A percentile compares a stretch with the other conserved stretches of the same genome.
These are phyloP conservation scores for Musa itinerans DNA, from an alignment of 176 grass and related monocot genomes.

Conservation along the genomic window DNA sequence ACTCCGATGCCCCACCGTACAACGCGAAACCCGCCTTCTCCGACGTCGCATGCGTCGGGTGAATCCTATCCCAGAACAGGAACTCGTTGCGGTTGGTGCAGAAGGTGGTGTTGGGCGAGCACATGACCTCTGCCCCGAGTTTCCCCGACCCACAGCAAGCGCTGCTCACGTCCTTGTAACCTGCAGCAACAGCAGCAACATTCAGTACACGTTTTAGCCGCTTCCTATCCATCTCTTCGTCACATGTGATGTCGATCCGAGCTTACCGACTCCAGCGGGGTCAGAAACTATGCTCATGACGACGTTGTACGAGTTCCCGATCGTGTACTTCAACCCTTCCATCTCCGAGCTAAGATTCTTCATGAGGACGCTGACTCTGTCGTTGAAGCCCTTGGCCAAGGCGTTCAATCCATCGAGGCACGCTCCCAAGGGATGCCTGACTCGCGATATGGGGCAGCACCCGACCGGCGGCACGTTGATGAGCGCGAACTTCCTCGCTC, in stretches of 20 bases:
- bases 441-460: conserved; percentile 35
- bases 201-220: too few species aligned
- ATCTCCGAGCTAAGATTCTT: conserved; percentile 10
- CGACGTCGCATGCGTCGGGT: conserved; percentile 32
- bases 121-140: conserved; percentile 8
- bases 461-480: conserved; percentile 43
- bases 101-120: conserved; percentile 14
- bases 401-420: conserved; percentile 34
- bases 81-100: conserved; percentile 25
- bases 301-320: conserved; percentile 31
- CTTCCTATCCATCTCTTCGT: too few species aligned
- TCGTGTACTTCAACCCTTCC: conserved; percentile 40
- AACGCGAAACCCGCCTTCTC: conserved; percentile 34
- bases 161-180: conserved; percentile 27
- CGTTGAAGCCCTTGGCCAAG: conserved; percentile 25
- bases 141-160: conserved; percentile 42
- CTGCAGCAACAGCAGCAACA: not conserved
- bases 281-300: conserved; percentile 19
- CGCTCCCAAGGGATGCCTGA: conserved; percentile 10
- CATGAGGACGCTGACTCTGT: conserved; percentile 20
- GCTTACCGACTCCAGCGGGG: conserved; percentile 24
- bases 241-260: too few species aligned
- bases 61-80: conserved; percentile 57
- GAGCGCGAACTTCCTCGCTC: conserved; percentile 46
- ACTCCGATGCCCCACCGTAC: conserved; percentile 22